phyloP scores from a whole-genome alignment of 495 filamentous ascomycete genomes.

The Ramalina peruviana region DNA sequence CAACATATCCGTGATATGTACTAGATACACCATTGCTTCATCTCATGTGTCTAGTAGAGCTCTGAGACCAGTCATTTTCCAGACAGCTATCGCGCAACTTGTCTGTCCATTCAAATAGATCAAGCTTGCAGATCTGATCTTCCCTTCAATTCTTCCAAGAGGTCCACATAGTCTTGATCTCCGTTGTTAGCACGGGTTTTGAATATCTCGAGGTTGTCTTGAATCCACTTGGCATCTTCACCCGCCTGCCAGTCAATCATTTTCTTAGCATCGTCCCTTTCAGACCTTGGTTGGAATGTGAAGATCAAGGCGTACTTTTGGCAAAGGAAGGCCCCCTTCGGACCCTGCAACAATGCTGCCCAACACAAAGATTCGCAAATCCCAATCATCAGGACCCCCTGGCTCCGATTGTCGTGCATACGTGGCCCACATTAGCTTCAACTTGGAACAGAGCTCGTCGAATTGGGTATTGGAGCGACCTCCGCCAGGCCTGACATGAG shows the following conservation, averaged over 20 bases:
- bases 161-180: constrained; percentile 14
- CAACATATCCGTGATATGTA: too few species aligned
- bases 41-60: too few species aligned
- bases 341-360: constrained; percentile 17
- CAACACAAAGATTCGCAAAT: constrained; percentile 14
- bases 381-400: neutral
- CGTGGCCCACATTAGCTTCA: constrained; percentile 13
- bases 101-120: too few species aligned
- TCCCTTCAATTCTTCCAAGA: constrained; percentile 12
- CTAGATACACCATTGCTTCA: too few species aligned
- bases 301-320: constrained; percentile 10
- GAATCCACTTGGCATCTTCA: constrained; percentile 14
- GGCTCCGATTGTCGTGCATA: neutral
- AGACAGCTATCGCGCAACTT: too few species aligned
- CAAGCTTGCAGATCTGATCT: constrained; percentile 5
- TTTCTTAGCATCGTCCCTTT: too few species aligned
- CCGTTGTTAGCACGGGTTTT: constrained; percentile 10
- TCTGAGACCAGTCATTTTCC: too few species aligned
- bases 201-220: constrained; percentile 8
- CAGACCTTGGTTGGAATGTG: neutral
- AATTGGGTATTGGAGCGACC: constrained; percentile 11
- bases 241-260: constrained; percentile 8
- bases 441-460: constrained; percentile 8
- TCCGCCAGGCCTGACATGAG: constrained; percentile 15
- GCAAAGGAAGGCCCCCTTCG: constrained; percentile 17